Conservation (phyloP, 345 rosid genomes). For the Leavenworthia alabamica region DNA sequence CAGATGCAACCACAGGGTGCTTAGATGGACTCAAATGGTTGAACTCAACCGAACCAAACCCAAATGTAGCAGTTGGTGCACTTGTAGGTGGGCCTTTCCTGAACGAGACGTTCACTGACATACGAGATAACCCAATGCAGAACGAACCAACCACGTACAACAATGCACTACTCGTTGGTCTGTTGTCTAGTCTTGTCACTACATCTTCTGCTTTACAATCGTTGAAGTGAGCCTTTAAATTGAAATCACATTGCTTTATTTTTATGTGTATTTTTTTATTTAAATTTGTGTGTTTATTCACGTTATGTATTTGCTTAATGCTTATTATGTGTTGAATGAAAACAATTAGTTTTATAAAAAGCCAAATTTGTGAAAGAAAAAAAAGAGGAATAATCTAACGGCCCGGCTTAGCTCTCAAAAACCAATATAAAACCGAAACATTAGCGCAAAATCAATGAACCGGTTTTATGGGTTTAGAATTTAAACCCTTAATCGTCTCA, state of each 20-base stretch:
- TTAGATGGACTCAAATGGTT: conserved; percentile 74
- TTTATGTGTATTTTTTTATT: not conserved
- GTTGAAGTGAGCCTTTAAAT: conserved; percentile 30
- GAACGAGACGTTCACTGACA: conserved; percentile 68
- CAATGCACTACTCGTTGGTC: conserved; percentile 79
- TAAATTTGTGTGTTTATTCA: not conserved
- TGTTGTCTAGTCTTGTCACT: conserved; percentile 83
- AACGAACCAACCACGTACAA: conserved; percentile 87
- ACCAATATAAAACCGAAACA: not conserved
- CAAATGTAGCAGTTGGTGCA: conserved; percentile 81
- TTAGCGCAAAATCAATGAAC: not conserved
- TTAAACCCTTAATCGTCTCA: not conserved
- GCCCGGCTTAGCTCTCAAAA: not conserved
- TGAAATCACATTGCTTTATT: conserved; percentile 10
- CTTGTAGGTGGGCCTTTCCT: conserved; percentile 90
- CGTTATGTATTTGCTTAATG: conserved; percentile 21
- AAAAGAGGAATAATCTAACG: not conserved
- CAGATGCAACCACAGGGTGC: conserved; percentile 63
- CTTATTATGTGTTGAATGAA: conserved; percentile 13
- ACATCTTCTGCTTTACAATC: conserved; percentile 73
- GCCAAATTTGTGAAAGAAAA: not conserved
- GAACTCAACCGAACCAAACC: conserved; percentile 56
- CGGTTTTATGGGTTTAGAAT: not conserved
- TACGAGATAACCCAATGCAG: conserved; percentile 73
- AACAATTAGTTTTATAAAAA: not conserved